Evolutionary conservation across 1,284 basidiomycete species (phyloP), one percentile per base, ranked within the genome.

Genomic region (Moesziomyces parantarcticus): DNA sequence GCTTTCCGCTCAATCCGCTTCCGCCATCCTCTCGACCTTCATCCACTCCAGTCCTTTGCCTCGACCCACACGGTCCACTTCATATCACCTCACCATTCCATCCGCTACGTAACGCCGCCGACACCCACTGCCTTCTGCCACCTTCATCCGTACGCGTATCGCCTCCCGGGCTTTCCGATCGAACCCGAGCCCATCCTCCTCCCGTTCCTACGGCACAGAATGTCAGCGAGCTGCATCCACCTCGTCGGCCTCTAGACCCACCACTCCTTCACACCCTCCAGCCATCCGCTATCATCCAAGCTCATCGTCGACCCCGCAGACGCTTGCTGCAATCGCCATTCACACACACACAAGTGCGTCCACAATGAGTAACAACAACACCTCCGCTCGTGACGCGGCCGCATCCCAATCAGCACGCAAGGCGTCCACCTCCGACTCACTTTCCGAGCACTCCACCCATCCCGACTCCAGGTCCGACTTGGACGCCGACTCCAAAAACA

Each of bases 401-500:
- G n/a, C n/a, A n/a, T n/a, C n/a, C n/a, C n/a, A n/a, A n/a, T 29
- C 29, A 8, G 29, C 29, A 11, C 46, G 23, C 44, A 25, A 40
- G 18, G 46, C 39, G n/a, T 60, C 56, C 5, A 39, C 58, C 42
- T 43, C 50, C 3, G 51, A 54, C 23, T 44, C 32, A 26, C 26
- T 29, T 7, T 16, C 41, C 18, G 64, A 58, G 13, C 26, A 44
- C 10, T 47, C 42, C n/a, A 18, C 22, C n/a, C 18, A n/a, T 26
- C 9, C 36, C 34, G 42, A 41, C 25, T n/a, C 22, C 42, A 52
- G 14, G 16, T 58, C 21, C 36, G 29, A 58, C 14, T 29, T 20
- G 18, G 62, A 64, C 47, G 43, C 41, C 29, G 64, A 66, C 25
- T n/a, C 62, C 40, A 55, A 52, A 16, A 8, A n/a, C 8, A 39